Evolutionary conservation across 345 rosid genomes (phyloP), one percentile per base, ranked within the genome.

Genomic region (Heritiera littoralis): DNA sequence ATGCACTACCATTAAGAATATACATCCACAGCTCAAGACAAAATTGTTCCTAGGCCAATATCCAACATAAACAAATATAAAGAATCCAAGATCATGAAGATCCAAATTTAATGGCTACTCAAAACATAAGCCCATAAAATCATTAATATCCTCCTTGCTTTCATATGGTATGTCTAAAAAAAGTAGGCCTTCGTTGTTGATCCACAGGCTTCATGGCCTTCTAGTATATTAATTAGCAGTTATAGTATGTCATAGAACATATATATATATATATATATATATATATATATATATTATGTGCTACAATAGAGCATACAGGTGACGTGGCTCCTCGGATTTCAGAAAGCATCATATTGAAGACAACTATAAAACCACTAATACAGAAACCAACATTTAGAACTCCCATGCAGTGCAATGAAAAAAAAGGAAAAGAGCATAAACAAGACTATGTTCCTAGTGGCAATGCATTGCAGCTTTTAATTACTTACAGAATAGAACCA

Each of bases 401-500:
- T 40, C 43, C 6, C 43, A 40, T 40, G 43, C 43, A 3, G 43
- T 40, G 43, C 43, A 40, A 40, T 2, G 43, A 40, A 4, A 40
- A 40, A 40, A 3, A 40, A 40, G 5, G 43, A 40, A 23, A 60
- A 5, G 28, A 60, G 35, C 3, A 32, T 60, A 60, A 32, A 60
- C 43, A 64, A 89, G 91, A 89, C 82, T 85, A 49, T 20, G 13
- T 13, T 20, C 13, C 13, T 9, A 20, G 32, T 20, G 18, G 12
- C 13, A 59, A 59, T n/a, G 0, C 28, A 1, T 59, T 20, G 63
- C 28, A 59, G 61, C 23, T 23, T n/a, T 8, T 59, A 59, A 20
- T 59, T 59, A n/a, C 43, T 66, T 66, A 17, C 0, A 35, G 46
- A 15, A 65, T 65, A 8, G 23, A 38, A 15, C 6, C 72, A 32